These are phyloP conservation scores for Logfia minima DNA, from an alignment of 129 eudicot genomes.

Conservation along the genomic window DNA sequence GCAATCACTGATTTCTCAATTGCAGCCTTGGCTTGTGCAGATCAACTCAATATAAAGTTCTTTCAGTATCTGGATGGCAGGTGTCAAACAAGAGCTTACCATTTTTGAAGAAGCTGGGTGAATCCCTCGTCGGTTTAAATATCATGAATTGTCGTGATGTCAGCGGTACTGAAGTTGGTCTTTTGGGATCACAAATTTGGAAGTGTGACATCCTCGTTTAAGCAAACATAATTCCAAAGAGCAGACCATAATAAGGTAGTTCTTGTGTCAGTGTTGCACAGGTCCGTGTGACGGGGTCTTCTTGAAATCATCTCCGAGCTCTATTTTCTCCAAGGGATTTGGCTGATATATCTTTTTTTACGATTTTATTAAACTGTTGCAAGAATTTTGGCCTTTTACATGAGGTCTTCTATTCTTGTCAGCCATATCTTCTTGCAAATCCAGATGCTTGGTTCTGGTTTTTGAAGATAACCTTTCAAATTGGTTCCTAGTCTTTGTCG, in stretches of 20 bases:
- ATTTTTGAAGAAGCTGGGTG: slow-evolving; percentile 53
- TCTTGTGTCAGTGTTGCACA: slow-evolving; percentile 25
- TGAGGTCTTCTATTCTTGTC: slow-evolving; percentile 41
- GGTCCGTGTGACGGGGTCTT: slow-evolving; percentile 49
- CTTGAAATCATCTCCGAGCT: slow-evolving; percentile 26
- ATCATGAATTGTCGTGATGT: slow-evolving; percentile 26
- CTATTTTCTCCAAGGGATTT: slow-evolving; percentile 53
- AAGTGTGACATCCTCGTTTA: slow-evolving; percentile 69
- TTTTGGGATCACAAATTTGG: slow-evolving; percentile 46
- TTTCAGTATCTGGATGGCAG: slow-evolving; percentile 57
- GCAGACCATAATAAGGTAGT: slow-evolving; percentile 1
- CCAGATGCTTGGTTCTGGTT: slow-evolving; percentile 43
- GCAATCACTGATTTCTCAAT: slow-evolving; percentile 59
- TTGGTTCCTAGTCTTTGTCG: slow-evolving; percentile 25
- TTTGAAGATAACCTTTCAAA: slow-evolving; percentile 29
- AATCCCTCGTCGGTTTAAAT: slow-evolving; percentile 52
- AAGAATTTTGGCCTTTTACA: slow-evolving; percentile 44
- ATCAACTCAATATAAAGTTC: slow-evolving; percentile 50
- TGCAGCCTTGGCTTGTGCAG: slow-evolving; percentile 56
- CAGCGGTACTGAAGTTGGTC: slow-evolving; percentile 38
- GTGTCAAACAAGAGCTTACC: slow-evolving; percentile 61
- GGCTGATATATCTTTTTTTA: slow-evolving; percentile 56
- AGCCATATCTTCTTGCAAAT: slow-evolving; percentile 49
- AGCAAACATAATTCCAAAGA: background rate
- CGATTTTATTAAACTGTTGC: slow-evolving; percentile 57